These are phyloP conservation scores for Cyclotella sp. DNA, from an alignment of 108 stramenopile species.

Conservation along the genomic window DNA sequence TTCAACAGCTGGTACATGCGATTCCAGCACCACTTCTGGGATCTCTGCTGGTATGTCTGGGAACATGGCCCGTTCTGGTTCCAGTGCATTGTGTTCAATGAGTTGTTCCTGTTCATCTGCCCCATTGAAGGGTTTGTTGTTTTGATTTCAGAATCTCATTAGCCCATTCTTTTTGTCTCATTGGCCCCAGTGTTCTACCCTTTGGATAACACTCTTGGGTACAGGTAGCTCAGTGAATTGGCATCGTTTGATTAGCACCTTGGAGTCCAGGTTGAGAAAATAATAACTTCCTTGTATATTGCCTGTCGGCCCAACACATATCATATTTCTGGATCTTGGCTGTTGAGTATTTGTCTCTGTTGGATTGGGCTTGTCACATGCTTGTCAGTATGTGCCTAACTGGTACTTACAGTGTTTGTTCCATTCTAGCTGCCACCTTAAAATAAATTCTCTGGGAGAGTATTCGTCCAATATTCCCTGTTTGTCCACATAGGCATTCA, in stretches of 20 bases:
- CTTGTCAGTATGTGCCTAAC: slow-evolving; percentile 51
- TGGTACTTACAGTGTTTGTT: slow-evolving; percentile 35
- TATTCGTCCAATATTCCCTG: slow-evolving; percentile 19
- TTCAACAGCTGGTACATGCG: not conserved
- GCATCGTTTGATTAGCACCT: slow-evolving; percentile 23
- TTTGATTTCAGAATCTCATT: not conserved
- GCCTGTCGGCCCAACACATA: no score
- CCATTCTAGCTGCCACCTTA: slow-evolving; percentile 9
- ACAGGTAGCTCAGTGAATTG: no score
- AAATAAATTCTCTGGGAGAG: no score
- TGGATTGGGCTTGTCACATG: slow-evolving; percentile 36
- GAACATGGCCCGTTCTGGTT: not conserved
- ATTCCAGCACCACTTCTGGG: slow-evolving; percentile 9
- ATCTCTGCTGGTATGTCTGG: not conserved
- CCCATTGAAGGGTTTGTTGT: not conserved
- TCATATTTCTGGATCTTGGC: no score
- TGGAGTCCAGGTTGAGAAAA: slow-evolving; percentile 36
- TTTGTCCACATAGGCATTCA: slow-evolving; percentile 15
- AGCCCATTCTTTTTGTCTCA: not conserved
- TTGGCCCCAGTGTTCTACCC: slow-evolving; percentile 28
- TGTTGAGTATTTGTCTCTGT: no score
- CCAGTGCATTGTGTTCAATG: not conserved
- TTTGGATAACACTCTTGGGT: slow-evolving; percentile 35
- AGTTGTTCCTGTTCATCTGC: slow-evolving; percentile 19
- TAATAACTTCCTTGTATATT: slow-evolving; percentile 55